Evolutionary conservation across 2,329 filamentous ascomycete species (phyloP), one percentile per base, ranked within the genome.

Genomic region (Arachnomyces sp.): DNA sequence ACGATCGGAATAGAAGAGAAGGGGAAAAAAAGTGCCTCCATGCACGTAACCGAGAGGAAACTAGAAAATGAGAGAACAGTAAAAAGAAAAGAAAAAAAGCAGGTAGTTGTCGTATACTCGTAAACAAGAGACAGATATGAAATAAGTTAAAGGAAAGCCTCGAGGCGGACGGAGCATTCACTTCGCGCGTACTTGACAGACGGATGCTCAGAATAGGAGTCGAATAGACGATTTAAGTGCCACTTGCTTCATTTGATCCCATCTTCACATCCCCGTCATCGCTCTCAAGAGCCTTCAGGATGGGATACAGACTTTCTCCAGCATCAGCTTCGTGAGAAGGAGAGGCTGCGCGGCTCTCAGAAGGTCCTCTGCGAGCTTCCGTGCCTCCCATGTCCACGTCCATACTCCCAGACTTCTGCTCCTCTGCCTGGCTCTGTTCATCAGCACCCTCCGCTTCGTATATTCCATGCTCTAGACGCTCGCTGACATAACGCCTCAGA

Each of bases 401-500:
- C 9, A 16, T 9, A 25, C 38, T 9, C 35, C 31, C n/a, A 31
- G 13, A 25, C 7, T 67, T 62, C 7, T 57, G 53, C 31, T 65
- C 61, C 49, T 67, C 54, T 45, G 57, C 47, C 40, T 62, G 60
- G 30, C 33, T 39, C 47, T 36, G 43, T 50, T 46, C 28, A 44
- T 45, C 14, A 29, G 44, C 42, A 42, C 52, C 34, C 4, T 51
- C 42, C 7, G 52, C 42, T 7, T 62, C 66, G 42, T 62, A 78
- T 28, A 78, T 73, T 28, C 70, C 71, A 31, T 63, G 60, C 44
- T 75, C 67, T 15, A 82, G 62, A 38, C 73, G 66, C 36, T 74
- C 68, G 40, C 72, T 70, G 49, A 81, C 69, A 57, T 74, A 75
- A 14, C 70, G 69, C 32, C 77, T 69, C 28, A 82, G 66, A 37